Evolutionary conservation across 1,284 basidiomycete species (phyloP), one percentile per base, ranked within the genome.

Genomic region (Exobasidium rhododendri): DNA sequence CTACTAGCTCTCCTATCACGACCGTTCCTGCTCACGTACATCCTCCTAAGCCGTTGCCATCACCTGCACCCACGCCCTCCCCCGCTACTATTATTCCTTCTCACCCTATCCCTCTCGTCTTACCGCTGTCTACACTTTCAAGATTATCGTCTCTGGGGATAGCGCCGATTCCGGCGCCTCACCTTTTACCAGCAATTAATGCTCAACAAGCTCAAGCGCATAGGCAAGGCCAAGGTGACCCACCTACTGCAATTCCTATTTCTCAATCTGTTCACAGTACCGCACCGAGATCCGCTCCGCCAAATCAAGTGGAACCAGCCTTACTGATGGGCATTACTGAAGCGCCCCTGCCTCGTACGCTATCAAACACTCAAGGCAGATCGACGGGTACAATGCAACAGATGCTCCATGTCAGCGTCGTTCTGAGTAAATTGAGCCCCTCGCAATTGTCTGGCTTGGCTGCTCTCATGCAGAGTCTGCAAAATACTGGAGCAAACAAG

Each of bases 101-200:
- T n/a, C 70, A 72, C 35, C 77, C 77, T 0, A 71, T 79, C 32
- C 76, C 74, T 1, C 50, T 79, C 31, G 69, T 77, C 20, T 71
- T 79, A 40, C 77, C 77, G 5, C 69, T 79, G 1, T 62, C 70
- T 31, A 66, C 69, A 3, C 64, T 79, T 2, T 62, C 70, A 2
- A 64, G 68, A 13, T 65, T 79, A 13, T 71, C 75, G 14, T 68
- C 67, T 30, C 60, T 78, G 7, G 72, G 73, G 14, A 74, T 78
- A 57, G 61, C 68, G 46, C 73, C 77, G 0, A 57, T 67, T 10
- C 75, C 77, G 0, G 69, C 70, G 20, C 51, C 73, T 20, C 74
- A 79, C 55, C 66, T 79, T 20, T 52, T 56, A 46, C 63, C 65
- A 1, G 63, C 61, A 28, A 56, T 66, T 22, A 40, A 30, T 22